A percentile compares a stretch with the other conserved stretches of the same genome.
These are phyloP conservation scores for Polygonum aviculare DNA, from an alignment of 148 eudicot species.

Conservation along the genomic window DNA sequence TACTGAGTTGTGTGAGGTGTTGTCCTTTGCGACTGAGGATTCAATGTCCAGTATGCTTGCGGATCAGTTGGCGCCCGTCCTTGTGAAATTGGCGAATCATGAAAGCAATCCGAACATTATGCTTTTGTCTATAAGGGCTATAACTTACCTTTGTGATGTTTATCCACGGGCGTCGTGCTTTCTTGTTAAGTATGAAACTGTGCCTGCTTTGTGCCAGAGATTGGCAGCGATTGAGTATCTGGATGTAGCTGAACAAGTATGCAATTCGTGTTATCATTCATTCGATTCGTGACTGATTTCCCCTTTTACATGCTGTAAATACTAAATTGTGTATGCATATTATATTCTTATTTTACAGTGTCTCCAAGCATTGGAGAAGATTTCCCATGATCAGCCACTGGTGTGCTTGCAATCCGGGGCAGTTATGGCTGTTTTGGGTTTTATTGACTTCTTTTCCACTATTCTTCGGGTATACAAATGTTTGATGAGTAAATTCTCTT, in stretches of 20 bases:
- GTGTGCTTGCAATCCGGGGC: constrained; percentile 80
- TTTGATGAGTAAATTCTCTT: neutral
- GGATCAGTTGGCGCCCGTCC: constrained; percentile 52
- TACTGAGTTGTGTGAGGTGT: constrained; percentile 75
- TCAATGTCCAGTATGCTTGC: constrained; percentile 50
- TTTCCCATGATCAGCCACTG: constrained; percentile 76
- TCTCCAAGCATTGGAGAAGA: constrained; percentile 94
- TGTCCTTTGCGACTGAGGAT: constrained; percentile 62
- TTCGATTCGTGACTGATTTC: neutral
- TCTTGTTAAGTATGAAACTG: constrained; percentile 66
- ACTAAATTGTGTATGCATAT: neutral
- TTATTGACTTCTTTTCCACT: constrained; percentile 87
- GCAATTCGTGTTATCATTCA: constrained; percentile 10
- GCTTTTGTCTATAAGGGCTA: constrained; percentile 81
- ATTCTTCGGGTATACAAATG: constrained; percentile 57
- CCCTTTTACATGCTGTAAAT: neutral
- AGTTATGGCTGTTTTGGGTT: constrained; percentile 70
- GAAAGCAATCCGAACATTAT: constrained; percentile 67
- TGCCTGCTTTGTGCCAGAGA: constrained; percentile 77
- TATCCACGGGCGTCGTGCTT: constrained; percentile 51
- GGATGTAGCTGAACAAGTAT: constrained; percentile 97
- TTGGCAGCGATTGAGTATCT: constrained; percentile 58
- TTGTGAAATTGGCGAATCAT: constrained; percentile 65
- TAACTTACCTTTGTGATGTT: constrained; percentile 83
- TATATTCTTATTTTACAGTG: constrained; percentile 48